Conservation (phyloP, 306 rosid genomes). For the Cicer cuneatum region DNA sequence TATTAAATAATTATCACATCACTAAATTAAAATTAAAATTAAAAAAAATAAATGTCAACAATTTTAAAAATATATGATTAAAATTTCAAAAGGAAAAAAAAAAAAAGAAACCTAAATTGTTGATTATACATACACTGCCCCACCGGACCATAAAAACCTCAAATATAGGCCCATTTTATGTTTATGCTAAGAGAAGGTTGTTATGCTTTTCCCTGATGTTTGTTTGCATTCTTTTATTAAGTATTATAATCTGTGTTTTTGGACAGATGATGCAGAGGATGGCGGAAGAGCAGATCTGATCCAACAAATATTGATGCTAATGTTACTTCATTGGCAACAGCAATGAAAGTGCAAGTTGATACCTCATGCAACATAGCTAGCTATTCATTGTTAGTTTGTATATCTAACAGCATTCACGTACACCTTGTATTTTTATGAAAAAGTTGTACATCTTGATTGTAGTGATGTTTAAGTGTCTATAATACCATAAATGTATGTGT, state of each 20-base stretch:
- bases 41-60: too few species aligned
- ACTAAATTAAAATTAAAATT: too few species aligned
- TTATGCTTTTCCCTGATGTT: background rate
- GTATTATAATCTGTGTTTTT: conserved; percentile 25
- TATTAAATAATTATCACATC: too few species aligned
- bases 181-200: conserved; percentile 3
- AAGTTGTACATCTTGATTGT: conserved; percentile 9
- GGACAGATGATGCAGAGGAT: conserved; percentile 42
- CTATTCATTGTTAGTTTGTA: conserved; percentile 6
- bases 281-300: conserved; percentile 1
- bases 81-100: too few species aligned
- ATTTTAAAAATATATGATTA: too few species aligned
- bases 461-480: background rate
- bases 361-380: conserved; percentile 12
- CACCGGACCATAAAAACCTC: too few species aligned
- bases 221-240: background rate
- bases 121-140: too few species aligned
- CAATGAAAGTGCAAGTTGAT: conserved; percentile 29
- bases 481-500: background rate
- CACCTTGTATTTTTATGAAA: conserved; percentile 3
- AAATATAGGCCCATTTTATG: too few species aligned
- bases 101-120: too few species aligned
- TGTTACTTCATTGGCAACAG: conserved; percentile 18
- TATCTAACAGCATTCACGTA: background rate
- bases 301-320: conserved; percentile 8